Evolutionary conservation across 2,329 filamentous ascomycete species (phyloP).

Genomic region (Colletotrichum tanaceti): DNA sequence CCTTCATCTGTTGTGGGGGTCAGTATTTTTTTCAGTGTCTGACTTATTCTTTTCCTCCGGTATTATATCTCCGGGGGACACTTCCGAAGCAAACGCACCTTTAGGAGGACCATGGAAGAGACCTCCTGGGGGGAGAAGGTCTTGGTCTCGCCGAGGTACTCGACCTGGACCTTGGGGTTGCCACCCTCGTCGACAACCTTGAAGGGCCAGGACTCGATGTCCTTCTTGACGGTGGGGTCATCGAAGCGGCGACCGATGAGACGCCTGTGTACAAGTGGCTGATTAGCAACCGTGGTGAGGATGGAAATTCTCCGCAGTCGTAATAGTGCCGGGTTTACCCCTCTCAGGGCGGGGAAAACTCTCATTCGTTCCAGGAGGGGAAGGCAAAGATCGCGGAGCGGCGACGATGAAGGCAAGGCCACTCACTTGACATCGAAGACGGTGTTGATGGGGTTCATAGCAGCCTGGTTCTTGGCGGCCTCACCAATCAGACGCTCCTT

Average conservation of each 20-base stretch:
- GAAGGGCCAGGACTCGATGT: constrained; percentile 99
- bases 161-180: constrained; percentile 91
- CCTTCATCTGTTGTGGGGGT: constrained; percentile 82
- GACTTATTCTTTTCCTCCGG: neutral
- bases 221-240: constrained; percentile 98
- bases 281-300: constrained; percentile 32
- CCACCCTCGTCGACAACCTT: constrained; percentile 92
- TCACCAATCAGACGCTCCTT: constrained; percentile 99
- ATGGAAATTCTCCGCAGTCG: constrained; percentile 12
- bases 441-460: constrained; percentile 98
- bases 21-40: constrained; percentile 5
- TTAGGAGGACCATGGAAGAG: constrained; percentile 97
- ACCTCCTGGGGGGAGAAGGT: constrained; percentile 98
- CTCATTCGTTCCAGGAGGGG: neutral
- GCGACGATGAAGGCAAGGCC: constrained; percentile 18
- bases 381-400: neutral
- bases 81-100: constrained; percentile 69
- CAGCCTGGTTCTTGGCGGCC: constrained; percentile 99
- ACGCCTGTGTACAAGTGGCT: constrained; percentile 70
- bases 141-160: constrained; percentile 96
- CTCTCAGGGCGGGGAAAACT: constrained; percentile 33
- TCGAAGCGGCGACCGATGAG: constrained; percentile 96
- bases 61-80: neutral
- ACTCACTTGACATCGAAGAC: constrained; percentile 99
- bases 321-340: constrained; percentile 17